Conservation (phyloP, 768 basidiomycete species). For the Boletellus sp. region DNA sequence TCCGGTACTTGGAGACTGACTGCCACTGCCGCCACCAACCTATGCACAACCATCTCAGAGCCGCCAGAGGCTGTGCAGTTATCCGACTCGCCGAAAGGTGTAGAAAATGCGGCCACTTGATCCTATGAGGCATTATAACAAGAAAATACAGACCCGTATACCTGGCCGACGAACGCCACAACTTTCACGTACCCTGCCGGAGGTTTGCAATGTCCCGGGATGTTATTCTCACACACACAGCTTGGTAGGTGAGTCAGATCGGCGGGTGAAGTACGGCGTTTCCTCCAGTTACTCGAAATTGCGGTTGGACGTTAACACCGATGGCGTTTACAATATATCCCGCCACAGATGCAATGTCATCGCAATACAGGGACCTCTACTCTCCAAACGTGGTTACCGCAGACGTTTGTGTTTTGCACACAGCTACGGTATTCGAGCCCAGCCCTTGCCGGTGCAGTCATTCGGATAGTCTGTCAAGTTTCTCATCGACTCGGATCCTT, state of each 20-base stretch:
- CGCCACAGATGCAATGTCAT: conserved; percentile 15
- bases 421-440: conserved; percentile 18
- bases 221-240: conserved; percentile 30
- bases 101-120: background rate
- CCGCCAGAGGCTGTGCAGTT: conserved; percentile 10
- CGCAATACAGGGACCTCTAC: conserved; percentile 3
- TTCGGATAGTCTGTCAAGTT: conserved; percentile 3
- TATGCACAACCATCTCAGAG: background rate
- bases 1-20: background rate
- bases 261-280: conserved; percentile 27
- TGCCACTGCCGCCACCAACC: conserved; percentile 1
- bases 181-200: conserved; percentile 5
- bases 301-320: conserved; percentile 18
- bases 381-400: conserved; percentile 18
- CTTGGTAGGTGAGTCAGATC: conserved; percentile 29
- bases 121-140: background rate
- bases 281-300: conserved; percentile 13
- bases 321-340: conserved; percentile 14
- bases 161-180: background rate
- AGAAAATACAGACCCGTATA: background rate
- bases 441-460: conserved; percentile 5
- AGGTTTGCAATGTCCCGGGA: conserved; percentile 7
- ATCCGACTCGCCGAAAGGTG: background rate
- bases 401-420: conserved; percentile 6
- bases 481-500: conserved; percentile 23